These are phyloP conservation scores for Dicorynia guianensis DNA, from an alignment of 306 rosid species.

Conservation along the genomic window DNA sequence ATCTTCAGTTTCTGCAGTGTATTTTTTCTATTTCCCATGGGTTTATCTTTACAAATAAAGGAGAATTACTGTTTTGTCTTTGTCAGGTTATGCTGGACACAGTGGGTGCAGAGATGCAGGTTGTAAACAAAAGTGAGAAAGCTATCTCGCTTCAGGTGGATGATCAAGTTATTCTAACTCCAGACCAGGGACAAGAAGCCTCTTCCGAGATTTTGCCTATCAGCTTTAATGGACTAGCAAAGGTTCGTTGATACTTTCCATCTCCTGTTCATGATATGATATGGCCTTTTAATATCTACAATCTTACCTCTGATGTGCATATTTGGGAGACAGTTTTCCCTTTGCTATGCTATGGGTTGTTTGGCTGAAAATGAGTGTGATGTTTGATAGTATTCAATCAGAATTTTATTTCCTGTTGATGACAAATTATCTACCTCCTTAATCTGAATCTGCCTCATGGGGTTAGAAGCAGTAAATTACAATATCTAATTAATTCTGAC, in stretches of 20 bases:
- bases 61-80: conserved; percentile 11
- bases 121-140: conserved; percentile 66
- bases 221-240: conserved; percentile 80
- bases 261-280: conserved; percentile 17
- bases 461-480: background rate
- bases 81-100: conserved; percentile 89
- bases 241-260: conserved; percentile 56
- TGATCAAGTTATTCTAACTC: conserved; percentile 77
- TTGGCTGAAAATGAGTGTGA: background rate
- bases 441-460: background rate
- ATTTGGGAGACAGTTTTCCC: too few relatives aligned
- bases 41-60: background rate
- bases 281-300: background rate
- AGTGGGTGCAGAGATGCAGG: conserved; percentile 90
- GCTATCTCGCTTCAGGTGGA: conserved; percentile 63
- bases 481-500: conserved; percentile 21
- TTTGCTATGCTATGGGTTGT: background rate
- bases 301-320: too few relatives aligned
- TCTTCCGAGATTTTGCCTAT: conserved; percentile 85
- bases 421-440: background rate
- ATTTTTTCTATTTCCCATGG: background rate
- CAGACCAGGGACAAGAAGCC: conserved; percentile 74
- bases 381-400: background rate
- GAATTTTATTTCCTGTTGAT: background rate
- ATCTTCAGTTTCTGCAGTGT: conserved; percentile 13